These are phyloP conservation scores for Rhexocercosporidium sp. DNA, from an alignment of 2,329 filamentous ascomycete genomes.

Conservation along the genomic window DNA sequence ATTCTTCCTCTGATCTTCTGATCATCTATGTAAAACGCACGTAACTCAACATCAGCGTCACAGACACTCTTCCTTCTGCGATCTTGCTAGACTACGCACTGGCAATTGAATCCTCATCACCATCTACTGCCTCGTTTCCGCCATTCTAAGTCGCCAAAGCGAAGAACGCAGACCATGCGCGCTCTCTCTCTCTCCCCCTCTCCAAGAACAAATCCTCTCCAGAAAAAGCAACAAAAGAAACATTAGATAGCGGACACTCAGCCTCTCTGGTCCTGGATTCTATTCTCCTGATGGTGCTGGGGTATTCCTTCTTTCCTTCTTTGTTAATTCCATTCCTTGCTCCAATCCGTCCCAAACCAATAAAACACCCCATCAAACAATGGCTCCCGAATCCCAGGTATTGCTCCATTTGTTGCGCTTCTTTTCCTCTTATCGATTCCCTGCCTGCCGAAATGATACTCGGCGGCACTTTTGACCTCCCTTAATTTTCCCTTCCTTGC, in stretches of 20 bases:
- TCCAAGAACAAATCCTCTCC: background rate
- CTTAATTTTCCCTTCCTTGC: background rate
- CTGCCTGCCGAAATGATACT: background rate
- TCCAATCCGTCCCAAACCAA: background rate
- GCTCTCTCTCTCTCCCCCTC: background rate
- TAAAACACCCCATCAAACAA: background rate
- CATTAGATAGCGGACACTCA: background rate
- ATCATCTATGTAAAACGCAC: no score
- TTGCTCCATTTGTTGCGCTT: background rate
- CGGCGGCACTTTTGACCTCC: background rate
- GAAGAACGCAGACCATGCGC: background rate
- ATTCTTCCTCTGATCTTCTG: background rate
- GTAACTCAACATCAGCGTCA: no score
- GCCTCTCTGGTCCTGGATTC: background rate
- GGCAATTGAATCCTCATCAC: no score
- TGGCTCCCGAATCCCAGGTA: background rate
- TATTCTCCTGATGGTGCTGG: conserved; percentile 2
- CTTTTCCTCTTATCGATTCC: background rate
- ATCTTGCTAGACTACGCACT: no score
- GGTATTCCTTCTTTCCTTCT: conserved; percentile 10
- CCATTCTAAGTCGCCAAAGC: background rate
- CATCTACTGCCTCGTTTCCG: no score
- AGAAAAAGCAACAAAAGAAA: conserved; percentile 8
- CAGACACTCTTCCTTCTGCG: no score
- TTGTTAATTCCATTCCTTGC: background rate